Percentiles rank a stretch among this genome's conserved stretches.
phyloP scores from a whole-genome alignment of 805 yeast species.

The Nakazawaea populi region DNA sequence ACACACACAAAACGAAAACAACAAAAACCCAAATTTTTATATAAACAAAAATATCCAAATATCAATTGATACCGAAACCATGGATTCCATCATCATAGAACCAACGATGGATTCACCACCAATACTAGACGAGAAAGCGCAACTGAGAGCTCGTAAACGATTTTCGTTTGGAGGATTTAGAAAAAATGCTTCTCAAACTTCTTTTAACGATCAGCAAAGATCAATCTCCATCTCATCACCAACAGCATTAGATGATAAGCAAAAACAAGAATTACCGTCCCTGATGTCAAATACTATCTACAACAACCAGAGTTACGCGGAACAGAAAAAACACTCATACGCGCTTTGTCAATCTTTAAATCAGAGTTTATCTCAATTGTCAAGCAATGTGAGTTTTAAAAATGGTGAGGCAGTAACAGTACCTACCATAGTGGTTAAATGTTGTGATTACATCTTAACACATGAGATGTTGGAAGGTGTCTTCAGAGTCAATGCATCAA shows the following conservation, averaged over 20 bases:
- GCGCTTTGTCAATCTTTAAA: slow-evolving; percentile 3
- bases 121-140: not conserved
- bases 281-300: slow-evolving; percentile 1
- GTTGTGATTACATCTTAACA: slow-evolving; percentile 21
- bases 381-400: not conserved
- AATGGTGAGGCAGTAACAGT: slow-evolving; percentile 12
- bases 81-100: not conserved
- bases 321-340: slow-evolving; percentile 2
- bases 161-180: not conserved
- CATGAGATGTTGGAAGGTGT: slow-evolving; percentile 26
- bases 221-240: slow-evolving; percentile 3
- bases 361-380: not conserved
- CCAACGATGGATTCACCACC: not conserved
- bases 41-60: not conserved
- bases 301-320: not conserved
- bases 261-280: not conserved
- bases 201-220: not conserved
- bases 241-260: not conserved
- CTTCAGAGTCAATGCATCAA: slow-evolving; percentile 30
- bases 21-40: not conserved
- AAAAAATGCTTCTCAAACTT: not conserved
- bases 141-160: slow-evolving; percentile 9
- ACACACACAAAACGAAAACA: not conserved
- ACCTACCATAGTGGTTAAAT: slow-evolving; percentile 25
- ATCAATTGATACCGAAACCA: not conserved